These are phyloP conservation scores for Medicago lupulina DNA, from an alignment of 306 rosid species.

Conservation along the genomic window DNA sequence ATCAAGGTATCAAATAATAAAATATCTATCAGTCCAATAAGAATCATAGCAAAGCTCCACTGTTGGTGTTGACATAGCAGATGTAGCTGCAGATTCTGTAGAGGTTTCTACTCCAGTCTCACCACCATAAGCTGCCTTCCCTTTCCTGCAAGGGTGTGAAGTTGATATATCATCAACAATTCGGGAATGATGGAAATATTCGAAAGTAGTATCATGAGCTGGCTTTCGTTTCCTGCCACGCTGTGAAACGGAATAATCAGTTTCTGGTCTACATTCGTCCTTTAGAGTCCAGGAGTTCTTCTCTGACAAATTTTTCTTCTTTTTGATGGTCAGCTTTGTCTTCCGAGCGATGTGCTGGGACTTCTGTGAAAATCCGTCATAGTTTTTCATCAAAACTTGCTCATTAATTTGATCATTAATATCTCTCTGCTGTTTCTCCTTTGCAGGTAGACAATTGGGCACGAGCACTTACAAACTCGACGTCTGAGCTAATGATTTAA, in stretches of 20 bases:
- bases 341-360: slow-evolving; percentile 35
- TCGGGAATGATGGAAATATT: slow-evolving; percentile 30
- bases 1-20: slow-evolving; percentile 49
- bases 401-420: too few species aligned
- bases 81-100: slow-evolving; percentile 13
- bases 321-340: slow-evolving; percentile 32
- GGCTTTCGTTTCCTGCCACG: slow-evolving; percentile 52
- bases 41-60: slow-evolving; percentile 56
- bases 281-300: slow-evolving; percentile 37
- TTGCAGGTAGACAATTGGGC: too few species aligned
- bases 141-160: neutral
- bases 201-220: slow-evolving; percentile 38
- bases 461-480: too few species aligned
- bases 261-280: slow-evolving; percentile 36
- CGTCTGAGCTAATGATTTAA: too few species aligned
- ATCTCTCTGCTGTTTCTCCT: too few species aligned
- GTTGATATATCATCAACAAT: neutral
- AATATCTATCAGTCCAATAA: slow-evolving; percentile 71
- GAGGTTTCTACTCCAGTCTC: slow-evolving; percentile 47
- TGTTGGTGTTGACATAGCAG: slow-evolving; percentile 33
- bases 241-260: slow-evolving; percentile 1
- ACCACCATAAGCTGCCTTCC: slow-evolving; percentile 36
- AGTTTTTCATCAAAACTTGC: too few species aligned
- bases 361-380: too few species aligned
- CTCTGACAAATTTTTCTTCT: slow-evolving; percentile 50